These are phyloP conservation scores for Cokeromyces recurvatus DNA, from an alignment of 371 early-diverging fungal genomes.

Conservation along the genomic window DNA sequence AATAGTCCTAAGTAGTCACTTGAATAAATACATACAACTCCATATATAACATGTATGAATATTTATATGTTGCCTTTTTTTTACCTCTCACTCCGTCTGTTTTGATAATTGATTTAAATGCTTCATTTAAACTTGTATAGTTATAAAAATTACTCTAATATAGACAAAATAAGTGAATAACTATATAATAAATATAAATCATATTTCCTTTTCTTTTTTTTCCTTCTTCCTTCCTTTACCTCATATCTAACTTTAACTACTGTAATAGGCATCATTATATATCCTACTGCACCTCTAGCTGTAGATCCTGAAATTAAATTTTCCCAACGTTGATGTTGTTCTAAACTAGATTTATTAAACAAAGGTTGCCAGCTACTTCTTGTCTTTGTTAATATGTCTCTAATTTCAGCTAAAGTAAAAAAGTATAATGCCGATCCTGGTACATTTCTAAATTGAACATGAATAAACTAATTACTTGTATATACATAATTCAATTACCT, in stretches of 20 bases:
- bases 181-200: not conserved
- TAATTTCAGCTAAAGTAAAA: slow-evolving; percentile 52
- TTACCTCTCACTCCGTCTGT: slow-evolving; percentile 60
- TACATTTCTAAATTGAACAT: slow-evolving; percentile 56
- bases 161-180: no score
- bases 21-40: no score
- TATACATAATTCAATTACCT: slow-evolving; percentile 49
- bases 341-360: slow-evolving; percentile 10
- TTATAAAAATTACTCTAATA: slow-evolving; percentile 81
- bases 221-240: slow-evolving; percentile 48
- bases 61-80: no score
- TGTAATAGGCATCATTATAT: slow-evolving; percentile 92
- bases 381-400: slow-evolving; percentile 35
- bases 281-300: slow-evolving; percentile 83
- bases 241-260: slow-evolving; percentile 93
- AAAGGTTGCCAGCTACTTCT: slow-evolving; percentile 32
- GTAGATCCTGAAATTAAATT: slow-evolving; percentile 77
- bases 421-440: slow-evolving; percentile 87
- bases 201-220: no score
- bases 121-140: slow-evolving; percentile 63
- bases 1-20: no score
- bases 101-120: slow-evolving; percentile 58
- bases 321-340: slow-evolving; percentile 40
- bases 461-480: not conserved
- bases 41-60: no score